Base-by-base conservation (phyloP, 2,329 filamentous ascomycete species). In the Trichophyton verrucosum region DNA sequence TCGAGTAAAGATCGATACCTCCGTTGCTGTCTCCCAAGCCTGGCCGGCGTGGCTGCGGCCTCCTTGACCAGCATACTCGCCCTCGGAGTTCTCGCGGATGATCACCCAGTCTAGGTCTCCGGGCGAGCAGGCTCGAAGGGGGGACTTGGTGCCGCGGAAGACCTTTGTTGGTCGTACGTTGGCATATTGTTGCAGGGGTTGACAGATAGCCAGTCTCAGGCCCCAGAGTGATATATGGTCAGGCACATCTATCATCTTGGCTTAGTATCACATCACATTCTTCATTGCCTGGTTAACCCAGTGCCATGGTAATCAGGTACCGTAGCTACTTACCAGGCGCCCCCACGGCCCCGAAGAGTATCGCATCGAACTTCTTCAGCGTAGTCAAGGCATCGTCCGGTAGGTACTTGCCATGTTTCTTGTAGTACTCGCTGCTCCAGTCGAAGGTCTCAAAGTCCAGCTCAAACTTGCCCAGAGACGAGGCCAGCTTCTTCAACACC, bases 341-440 rank as follows among this genome's bases (percentile, higher is more conserved):
- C 15, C 82, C 82, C 1, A 85, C 82, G 1, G 81, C 80, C 9
- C 82, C 82, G 64, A 85, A 85, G 60, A 84, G 77, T 30, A 82
- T 78, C 1, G 80, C 80, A 67, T 82, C 79, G 65, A 78, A 78
- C 60, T 76, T 76, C 56, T 76, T 77, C 33, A 83, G 67, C 27
- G 77, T 76, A 24, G 78, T 74, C 57, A 81, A 73, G 7, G 76
- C 77, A 64, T 80, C 79, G 2, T 75, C 73, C 0, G 80, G 78
- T 68, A 82, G 77, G 67, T 82, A 82, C 72, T 74, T 77, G 53
- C 80, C 80, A 42, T 78, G 72, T 62, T 80, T 72, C 53, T 78
- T 73, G 68, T 79, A 83, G 36, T 73, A 73, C 59, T 75, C 75
- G 61, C 73, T 76, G 59, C 73, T 76, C 75, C 77, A 81, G 68